These are phyloP conservation scores for Paraconiothyrium brasiliense DNA, from an alignment of 2,329 filamentous ascomycete species.

Conservation along the genomic window DNA sequence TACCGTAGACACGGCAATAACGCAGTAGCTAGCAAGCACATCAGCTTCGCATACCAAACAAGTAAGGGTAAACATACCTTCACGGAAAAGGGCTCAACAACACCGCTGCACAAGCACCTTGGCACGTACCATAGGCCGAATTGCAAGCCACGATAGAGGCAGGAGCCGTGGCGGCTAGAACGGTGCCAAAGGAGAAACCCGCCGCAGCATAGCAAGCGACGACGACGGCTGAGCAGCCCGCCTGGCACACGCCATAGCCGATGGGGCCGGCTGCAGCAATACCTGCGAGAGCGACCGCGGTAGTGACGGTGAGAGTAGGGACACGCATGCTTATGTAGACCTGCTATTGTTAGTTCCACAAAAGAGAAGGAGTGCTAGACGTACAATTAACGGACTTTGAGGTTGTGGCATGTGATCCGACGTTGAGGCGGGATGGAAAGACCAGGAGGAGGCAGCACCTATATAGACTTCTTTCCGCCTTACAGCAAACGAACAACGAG, in stretches of 20 bases:
- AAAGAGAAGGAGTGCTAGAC: neutral
- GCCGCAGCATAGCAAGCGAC: constrained; percentile 59
- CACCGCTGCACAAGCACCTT: constrained; percentile 55
- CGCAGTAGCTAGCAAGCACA: neutral
- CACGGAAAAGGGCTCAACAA: neutral
- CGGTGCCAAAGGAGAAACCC: constrained; percentile 56
- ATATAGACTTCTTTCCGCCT: neutral
- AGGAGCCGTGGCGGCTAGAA: constrained; percentile 50
- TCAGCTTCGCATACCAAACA: neutral
- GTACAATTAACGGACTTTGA: neutral
- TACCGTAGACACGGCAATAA: neutral
- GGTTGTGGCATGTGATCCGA: neutral
- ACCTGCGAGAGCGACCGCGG: constrained; percentile 9
- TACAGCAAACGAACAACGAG: too few relatives aligned
- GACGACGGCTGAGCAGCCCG: constrained; percentile 56
- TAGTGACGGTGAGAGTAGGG: neutral
- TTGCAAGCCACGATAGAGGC: constrained; percentile 58
- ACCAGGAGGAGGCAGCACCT: neutral
- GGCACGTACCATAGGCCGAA: constrained; percentile 55
- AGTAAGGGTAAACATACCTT: neutral
- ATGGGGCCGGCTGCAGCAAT: constrained; percentile 38
- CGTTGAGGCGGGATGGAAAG: neutral
- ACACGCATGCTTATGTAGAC: too few relatives aligned
- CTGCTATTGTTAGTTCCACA: too few relatives aligned
- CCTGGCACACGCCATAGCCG: constrained; percentile 59